These are phyloP conservation scores for Claviceps sp. DNA, from an alignment of 2,329 filamentous ascomycete species.

Conservation along the genomic window DNA sequence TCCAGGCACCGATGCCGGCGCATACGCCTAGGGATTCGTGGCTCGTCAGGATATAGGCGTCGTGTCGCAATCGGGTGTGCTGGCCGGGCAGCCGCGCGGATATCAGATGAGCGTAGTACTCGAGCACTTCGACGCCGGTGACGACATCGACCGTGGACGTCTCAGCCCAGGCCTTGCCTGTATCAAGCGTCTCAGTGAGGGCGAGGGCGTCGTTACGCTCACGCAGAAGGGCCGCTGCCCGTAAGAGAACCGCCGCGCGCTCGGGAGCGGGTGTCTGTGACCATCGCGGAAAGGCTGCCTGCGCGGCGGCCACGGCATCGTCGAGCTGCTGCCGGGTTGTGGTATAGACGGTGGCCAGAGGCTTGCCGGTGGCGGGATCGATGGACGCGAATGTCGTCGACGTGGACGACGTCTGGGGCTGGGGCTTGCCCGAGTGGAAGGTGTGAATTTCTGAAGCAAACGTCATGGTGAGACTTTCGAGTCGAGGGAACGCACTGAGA, in stretches of 20 bases:
- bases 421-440: constrained; percentile 61
- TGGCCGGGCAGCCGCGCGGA: constrained; percentile 72
- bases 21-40: constrained; percentile 76
- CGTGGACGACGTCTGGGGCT: constrained; percentile 41
- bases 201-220: constrained; percentile 69
- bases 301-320: constrained; percentile 56
- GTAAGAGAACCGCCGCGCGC: constrained; percentile 65
- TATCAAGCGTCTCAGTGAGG: constrained; percentile 68
- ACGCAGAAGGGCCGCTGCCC: constrained; percentile 60
- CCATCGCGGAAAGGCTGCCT: constrained; percentile 62
- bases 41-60: constrained; percentile 71
- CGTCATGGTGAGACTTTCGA: constrained; percentile 39
- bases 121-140: constrained; percentile 73
- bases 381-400: constrained; percentile 55
- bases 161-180: constrained; percentile 74
- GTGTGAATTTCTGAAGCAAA: constrained; percentile 38
- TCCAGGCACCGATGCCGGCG: constrained; percentile 81
- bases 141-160: constrained; percentile 73
- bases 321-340: constrained; percentile 57
- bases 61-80: constrained; percentile 57
- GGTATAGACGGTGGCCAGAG: constrained; percentile 58
- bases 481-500: neutral
- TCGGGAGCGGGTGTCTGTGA: constrained; percentile 60
- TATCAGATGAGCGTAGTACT: constrained; percentile 73
- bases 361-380: constrained; percentile 57